phyloP scores from a whole-genome alignment of 2,329 filamentous ascomycete genomes.

The Exophiala bonariae region DNA sequence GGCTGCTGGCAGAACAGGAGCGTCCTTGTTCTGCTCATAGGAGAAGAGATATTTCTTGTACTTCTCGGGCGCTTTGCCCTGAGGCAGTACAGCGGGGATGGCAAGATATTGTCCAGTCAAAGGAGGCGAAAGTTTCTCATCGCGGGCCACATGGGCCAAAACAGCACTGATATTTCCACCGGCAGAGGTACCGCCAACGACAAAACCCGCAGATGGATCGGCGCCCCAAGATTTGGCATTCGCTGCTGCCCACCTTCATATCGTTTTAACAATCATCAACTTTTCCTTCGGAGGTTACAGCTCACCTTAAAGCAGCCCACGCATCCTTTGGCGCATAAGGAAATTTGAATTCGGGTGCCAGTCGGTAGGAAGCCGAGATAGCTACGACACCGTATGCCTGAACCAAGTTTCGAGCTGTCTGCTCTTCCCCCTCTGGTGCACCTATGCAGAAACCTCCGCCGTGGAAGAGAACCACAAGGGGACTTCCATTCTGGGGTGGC shows the following conservation, averaged over 20 bases:
- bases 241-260: constrained; percentile 32
- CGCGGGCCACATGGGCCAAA: constrained; percentile 36
- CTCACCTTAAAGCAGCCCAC: constrained; percentile 27
- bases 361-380: constrained; percentile 23
- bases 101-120: constrained; percentile 50
- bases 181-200: constrained; percentile 52
- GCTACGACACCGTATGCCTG: constrained; percentile 25
- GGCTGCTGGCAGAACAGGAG: constrained; percentile 35
- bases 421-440: constrained; percentile 27
- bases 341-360: constrained; percentile 28
- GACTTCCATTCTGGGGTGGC: constrained; percentile 14
- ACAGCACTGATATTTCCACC: constrained; percentile 40
- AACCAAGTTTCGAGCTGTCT: constrained; percentile 25
- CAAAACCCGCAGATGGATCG: constrained; percentile 46
- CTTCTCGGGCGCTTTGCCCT: constrained; percentile 36
- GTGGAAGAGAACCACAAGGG: constrained; percentile 28
- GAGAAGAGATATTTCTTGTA: constrained; percentile 34
- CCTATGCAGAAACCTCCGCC: constrained; percentile 32
- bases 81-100: constrained; percentile 39
- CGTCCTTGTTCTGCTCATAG: constrained; percentile 44
- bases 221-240: constrained; percentile 40
- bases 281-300: too few relatives aligned
- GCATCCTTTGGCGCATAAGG: constrained; percentile 26
- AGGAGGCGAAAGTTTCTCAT: constrained; percentile 38
- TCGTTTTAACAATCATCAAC: too few relatives aligned